These are phyloP conservation scores for Metarhizium sp. DNA, from an alignment of 2,329 filamentous ascomycete species.

Conservation along the genomic window DNA sequence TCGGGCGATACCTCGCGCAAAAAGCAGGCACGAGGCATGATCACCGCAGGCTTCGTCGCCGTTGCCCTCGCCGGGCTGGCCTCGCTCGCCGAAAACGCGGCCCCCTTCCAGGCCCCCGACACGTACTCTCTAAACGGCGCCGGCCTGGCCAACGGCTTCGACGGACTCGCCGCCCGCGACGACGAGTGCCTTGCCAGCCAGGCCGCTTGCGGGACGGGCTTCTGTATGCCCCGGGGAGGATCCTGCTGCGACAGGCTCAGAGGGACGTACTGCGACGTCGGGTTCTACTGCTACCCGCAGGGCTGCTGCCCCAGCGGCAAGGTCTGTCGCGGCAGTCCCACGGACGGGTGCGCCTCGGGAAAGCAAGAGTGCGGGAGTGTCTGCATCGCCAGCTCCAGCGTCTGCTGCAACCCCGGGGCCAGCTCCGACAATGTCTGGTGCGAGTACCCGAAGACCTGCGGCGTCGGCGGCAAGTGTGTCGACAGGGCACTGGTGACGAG, in stretches of 20 bases:
- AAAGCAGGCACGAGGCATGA: too few species aligned
- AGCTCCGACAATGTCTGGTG: neutral
- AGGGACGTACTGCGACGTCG: neutral
- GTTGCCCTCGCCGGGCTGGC: neutral
- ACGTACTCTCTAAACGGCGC: neutral
- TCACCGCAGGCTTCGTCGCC: neutral
- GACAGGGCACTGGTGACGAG: neutral
- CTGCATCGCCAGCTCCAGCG: neutral
- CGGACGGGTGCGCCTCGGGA: neutral
- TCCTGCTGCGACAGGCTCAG: neutral
- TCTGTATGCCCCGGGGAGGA: conserved; percentile 1
- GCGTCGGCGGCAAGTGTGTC: neutral
- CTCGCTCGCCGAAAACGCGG: neutral
- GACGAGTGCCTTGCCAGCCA: neutral
- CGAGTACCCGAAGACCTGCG: neutral
- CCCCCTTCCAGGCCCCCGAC: neutral
- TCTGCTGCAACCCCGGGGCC: neutral
- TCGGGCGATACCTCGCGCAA: too few species aligned
- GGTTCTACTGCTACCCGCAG: neutral
- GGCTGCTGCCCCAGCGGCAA: neutral
- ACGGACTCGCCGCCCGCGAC: neutral
- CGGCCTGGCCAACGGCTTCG: neutral
- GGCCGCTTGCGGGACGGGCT: neutral
- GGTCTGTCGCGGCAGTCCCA: neutral
- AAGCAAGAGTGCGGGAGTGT: neutral